Conservation (phyloP, 2,329 filamentous ascomycete genomes). For the Ilyonectria destructans region DNA sequence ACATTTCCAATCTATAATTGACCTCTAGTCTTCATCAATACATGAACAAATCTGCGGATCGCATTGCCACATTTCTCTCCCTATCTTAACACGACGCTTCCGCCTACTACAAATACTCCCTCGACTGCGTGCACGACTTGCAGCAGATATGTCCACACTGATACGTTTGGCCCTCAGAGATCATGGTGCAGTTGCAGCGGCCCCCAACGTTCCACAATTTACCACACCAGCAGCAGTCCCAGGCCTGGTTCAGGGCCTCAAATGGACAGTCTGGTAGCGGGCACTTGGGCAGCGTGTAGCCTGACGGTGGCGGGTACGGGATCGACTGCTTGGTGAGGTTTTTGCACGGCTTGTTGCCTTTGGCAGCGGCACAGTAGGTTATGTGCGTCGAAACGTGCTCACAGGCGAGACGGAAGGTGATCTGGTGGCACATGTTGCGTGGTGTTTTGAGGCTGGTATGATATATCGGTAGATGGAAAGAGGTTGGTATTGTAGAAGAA, state of each 20-base stretch:
- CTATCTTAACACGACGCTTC: too few relatives aligned
- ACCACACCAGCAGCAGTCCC: constrained; percentile 73
- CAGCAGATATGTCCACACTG: constrained; percentile 71
- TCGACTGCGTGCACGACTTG: constrained; percentile 63
- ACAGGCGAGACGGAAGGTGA: constrained; percentile 66
- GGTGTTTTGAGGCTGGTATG: constrained; percentile 4
- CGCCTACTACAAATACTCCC: constrained; percentile 47
- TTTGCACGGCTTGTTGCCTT: constrained; percentile 59
- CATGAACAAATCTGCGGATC: too few relatives aligned
- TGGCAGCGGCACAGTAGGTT: constrained; percentile 61
- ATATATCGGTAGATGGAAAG: background rate
- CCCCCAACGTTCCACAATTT: constrained; percentile 67
- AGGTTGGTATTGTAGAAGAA: background rate
- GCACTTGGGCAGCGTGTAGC: constrained; percentile 61
- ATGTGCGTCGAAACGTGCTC: constrained; percentile 65
- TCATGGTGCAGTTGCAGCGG: constrained; percentile 69
- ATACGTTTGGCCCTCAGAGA: constrained; percentile 65
- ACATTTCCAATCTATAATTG: too few relatives aligned
- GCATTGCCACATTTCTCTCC: too few relatives aligned
- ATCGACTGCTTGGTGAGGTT: constrained; percentile 61
- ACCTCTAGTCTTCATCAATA: too few relatives aligned
- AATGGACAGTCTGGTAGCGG: constrained; percentile 66
- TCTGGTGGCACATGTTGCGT: constrained; percentile 64
- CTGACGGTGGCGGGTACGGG: constrained; percentile 65
- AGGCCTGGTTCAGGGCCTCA: constrained; percentile 64